Base-by-base conservation (phyloP, 768 basidiomycete genomes). In the Hortiboletus campestris region DNA sequence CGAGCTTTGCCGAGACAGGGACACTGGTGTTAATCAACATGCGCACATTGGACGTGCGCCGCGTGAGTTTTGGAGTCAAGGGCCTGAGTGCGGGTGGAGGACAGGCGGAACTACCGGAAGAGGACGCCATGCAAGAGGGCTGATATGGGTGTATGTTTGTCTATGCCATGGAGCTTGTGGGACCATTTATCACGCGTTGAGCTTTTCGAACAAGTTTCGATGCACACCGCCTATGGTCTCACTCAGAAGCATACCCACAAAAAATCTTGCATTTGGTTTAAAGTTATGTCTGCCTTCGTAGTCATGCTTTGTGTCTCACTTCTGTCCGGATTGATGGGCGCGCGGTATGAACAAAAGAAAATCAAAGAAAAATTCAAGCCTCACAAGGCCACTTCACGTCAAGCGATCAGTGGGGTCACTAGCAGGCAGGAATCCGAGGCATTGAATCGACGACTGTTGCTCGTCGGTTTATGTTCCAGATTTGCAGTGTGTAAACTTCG, bases 1-100 rank as follows among this genome's bases (percentile, higher is more conserved):
- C 96, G 2, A 80, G 78, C 36, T 98, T 98, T 66, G 76, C 83
- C 16, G 78, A 86, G 66, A 89, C 89, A 10, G 94, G 94, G 2
- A 75, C 80, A 39, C 68, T 98, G 48, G 90, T 86, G 19, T 76
- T 97, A 10, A 78, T 97, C 46, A 91, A 97, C 68, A 68, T 94
- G 62, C 78, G 83, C 66, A 89, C 87, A 20, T 72, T 96, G 64
- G 86, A 81, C 51, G 85, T 90, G 20, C 86, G 78, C 61, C 80
- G 80, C 50, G 71, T 89, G 34, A 73, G 76, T 53, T 86, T 89
- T 64, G 77, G 75, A 1, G 75, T 84, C 34, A 61, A 65, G 19
- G 75, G 75, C 17, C 64, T 78, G 67, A 64, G 51, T 50, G 41
- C 54, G 22, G 60, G 61, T 35, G 64, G 63, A 22, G 47, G 55